Evolutionary conservation across 306 rosid species (phyloP).

Genomic region (Argentina anserina): DNA sequence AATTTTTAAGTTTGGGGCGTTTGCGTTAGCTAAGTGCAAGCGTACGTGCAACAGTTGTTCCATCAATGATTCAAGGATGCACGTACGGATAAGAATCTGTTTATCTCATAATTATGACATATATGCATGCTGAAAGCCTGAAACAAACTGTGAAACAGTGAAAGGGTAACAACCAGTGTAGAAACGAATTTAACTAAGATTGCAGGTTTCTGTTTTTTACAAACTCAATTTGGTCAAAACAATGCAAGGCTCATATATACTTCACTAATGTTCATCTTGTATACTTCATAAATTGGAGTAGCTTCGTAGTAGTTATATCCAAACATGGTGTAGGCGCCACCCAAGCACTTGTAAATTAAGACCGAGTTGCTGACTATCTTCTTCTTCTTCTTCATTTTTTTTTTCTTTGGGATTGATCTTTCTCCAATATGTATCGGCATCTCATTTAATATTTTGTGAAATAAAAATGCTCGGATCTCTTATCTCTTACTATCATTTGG

Average conservation of each 20-base stretch:
- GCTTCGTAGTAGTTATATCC: background rate
- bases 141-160: too few species aligned
- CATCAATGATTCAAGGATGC: too few species aligned
- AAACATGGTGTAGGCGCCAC: background rate
- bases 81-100: background rate
- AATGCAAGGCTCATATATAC: background rate
- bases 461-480: too few species aligned
- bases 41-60: background rate
- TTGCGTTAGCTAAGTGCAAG: too few species aligned
- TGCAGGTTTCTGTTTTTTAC: background rate
- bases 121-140: background rate
- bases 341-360: background rate
- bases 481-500: too few species aligned
- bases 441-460: too few species aligned
- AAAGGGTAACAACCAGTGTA: background rate
- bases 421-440: too few species aligned
- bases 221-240: background rate
- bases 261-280: background rate
- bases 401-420: too few species aligned
- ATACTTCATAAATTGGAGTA: background rate
- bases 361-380: too few species aligned
- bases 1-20: too few species aligned
- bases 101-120: background rate
- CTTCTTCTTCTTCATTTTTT: too few species aligned
- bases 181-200: too few species aligned